These are phyloP conservation scores for Colletotrichum nymphaeae DNA, from an alignment of 2,329 filamentous ascomycete genomes.

Conservation along the genomic window DNA sequence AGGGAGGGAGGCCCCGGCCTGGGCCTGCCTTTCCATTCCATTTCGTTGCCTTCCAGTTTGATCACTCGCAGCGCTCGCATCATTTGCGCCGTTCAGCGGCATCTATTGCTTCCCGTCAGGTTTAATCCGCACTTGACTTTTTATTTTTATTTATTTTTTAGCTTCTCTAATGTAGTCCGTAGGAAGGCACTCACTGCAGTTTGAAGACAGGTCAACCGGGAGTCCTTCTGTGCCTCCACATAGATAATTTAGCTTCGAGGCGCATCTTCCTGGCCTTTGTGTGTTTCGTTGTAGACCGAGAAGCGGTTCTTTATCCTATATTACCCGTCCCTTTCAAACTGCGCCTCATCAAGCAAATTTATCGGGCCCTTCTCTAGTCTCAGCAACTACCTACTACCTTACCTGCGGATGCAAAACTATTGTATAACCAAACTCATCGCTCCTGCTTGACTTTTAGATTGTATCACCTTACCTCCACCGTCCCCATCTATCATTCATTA, in stretches of 20 bases:
- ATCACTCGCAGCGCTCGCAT: background rate
- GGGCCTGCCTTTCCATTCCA: background rate
- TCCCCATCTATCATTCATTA: background rate
- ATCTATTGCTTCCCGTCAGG: background rate
- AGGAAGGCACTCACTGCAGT: background rate
- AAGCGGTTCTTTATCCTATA: background rate
- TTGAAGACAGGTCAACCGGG: background rate
- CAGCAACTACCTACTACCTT: background rate
- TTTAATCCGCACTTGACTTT: background rate
- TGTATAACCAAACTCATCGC: background rate
- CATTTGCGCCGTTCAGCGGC: background rate
- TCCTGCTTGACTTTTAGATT: background rate
- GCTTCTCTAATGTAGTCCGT: background rate
- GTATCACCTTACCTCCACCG: background rate
- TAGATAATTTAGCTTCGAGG: background rate
- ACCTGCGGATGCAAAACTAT: background rate
- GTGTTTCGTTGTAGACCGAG: background rate
- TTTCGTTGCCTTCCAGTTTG: background rate
- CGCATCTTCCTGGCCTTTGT: background rate
- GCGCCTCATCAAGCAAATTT: background rate
- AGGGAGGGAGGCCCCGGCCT: background rate
- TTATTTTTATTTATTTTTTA: background rate
- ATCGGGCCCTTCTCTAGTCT: background rate
- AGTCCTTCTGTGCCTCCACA: background rate
- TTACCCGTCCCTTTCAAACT: background rate